Evolutionary conservation across 768 basidiomycete species (phyloP).

Genomic region (Leucocoprinus birnbaumii): DNA sequence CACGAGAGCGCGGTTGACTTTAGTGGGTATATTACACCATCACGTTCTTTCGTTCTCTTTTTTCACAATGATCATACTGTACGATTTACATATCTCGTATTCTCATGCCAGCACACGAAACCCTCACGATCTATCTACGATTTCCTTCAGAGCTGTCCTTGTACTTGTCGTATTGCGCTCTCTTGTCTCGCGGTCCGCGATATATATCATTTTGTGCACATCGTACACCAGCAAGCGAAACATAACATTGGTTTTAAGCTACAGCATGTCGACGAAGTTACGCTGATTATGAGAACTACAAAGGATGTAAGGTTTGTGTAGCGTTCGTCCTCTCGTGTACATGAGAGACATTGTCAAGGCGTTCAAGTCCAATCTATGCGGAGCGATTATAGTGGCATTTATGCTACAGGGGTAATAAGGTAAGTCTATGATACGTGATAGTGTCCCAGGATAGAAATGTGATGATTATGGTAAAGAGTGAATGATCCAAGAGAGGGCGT

Average conservation of each 20-base stretch:
- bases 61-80: background rate
- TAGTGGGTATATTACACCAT: too few species aligned
- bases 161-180: background rate
- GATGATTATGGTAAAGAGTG: background rate
- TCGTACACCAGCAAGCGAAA: too few species aligned
- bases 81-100: background rate
- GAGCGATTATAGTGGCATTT: background rate
- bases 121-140: conserved; percentile 5
- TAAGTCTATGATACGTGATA: conserved; percentile 3
- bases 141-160: background rate
- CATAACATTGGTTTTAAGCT: too few species aligned
- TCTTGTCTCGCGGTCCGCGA: background rate
- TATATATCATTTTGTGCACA: background rate
- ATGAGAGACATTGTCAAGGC: background rate
- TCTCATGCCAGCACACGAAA: conserved; percentile 4
- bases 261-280: too few species aligned
- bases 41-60: background rate
- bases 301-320: too few species aligned
- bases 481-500: background rate
- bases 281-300: too few species aligned
- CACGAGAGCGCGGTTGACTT: too few species aligned
- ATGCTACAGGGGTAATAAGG: conserved; percentile 1
- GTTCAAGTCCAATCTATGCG: background rate
- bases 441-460: background rate
- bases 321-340: background rate